These are phyloP conservation scores for Leccinellum albellum DNA, from an alignment of 768 basidiomycete species.

Conservation along the genomic window DNA sequence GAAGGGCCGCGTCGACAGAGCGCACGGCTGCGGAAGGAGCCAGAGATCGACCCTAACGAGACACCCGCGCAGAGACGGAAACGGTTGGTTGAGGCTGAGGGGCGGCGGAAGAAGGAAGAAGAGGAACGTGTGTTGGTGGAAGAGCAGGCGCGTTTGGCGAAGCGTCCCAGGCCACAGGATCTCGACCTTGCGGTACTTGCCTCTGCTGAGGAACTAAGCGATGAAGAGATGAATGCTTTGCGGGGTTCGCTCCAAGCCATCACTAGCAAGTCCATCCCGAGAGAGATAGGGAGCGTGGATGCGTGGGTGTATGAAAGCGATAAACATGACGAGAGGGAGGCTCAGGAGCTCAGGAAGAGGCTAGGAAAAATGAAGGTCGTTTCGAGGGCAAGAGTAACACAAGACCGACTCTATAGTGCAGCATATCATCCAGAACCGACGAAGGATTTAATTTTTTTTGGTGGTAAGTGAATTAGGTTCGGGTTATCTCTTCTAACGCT, in stretches of 20 bases:
- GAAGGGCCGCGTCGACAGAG: constrained; percentile 64
- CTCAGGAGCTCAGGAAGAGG: constrained; percentile 50
- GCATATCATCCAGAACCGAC: constrained; percentile 77
- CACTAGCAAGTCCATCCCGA: constrained; percentile 34
- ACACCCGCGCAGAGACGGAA: constrained; percentile 58
- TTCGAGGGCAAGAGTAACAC: constrained; percentile 76
- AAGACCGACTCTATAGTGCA: constrained; percentile 70
- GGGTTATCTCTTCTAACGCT: neutral
- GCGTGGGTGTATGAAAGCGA: constrained; percentile 50
- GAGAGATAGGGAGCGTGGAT: constrained; percentile 42
- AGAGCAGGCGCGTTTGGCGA: constrained; percentile 58
- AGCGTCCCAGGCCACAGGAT: constrained; percentile 64
- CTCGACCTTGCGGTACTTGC: constrained; percentile 56
- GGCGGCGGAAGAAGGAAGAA: constrained; percentile 55
- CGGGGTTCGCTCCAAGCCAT: constrained; percentile 42
- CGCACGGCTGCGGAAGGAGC: constrained; percentile 51
- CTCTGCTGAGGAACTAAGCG: constrained; percentile 42
- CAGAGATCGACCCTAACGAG: constrained; percentile 53
- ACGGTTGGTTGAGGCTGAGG: constrained; percentile 62
- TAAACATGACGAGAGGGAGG: constrained; percentile 44
- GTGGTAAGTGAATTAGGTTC: constrained; percentile 42
- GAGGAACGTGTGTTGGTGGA: constrained; percentile 59
- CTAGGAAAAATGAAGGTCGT: constrained; percentile 59
- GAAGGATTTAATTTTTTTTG: constrained; percentile 85
- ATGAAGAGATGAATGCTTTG: constrained; percentile 46